Evolutionary conservation across 805 yeast genomes (phyloP), one percentile per base, ranked within the genome.

Genomic region (Saturnispora gosingensis): DNA sequence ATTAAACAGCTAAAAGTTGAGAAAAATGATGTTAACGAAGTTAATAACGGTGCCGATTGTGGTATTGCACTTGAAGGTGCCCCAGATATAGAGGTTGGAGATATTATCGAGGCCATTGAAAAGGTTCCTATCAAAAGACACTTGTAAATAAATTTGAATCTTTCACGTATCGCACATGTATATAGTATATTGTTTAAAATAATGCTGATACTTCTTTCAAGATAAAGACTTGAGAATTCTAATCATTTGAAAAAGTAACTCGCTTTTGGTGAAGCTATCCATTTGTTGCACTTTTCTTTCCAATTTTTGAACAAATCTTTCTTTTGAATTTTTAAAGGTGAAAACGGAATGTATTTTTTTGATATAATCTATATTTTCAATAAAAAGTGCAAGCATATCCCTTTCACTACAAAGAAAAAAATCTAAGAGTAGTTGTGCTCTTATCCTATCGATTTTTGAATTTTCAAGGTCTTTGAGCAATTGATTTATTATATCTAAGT

Each of bases 41-140:
- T 86, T 8, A 78, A 78, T 53, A 90, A 87, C 67, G 97, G 96
- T 28, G 77, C 77, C 28, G 99, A 93, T 59, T 93, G 97, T 72
- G 99, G 99, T 49, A 64, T 91, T 24, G 71, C 88, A 0, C 81
- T 93, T 56, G 76, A 81, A 58, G 58, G 59, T 22, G 60, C 54
- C 27, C 63, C 67, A 3, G 60, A 59, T 4, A 28, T 65, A 3
- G 24, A 54, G 10, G 81, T 72, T 18, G 97, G 95, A 16, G 98
- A 93, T 67, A 61, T 72, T 3, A 72, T 93, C 25, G 83, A 87
- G 61, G 83, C 81, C 2, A 81, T 76, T 57, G 96, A 89, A 65
- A 85, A 82, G 56, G 70, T 79, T 9, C 71, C 71, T 49, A 71
- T 81, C 18, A 76, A 81, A 53, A 73, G 85, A 60, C 79, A 74